Base-by-base conservation (phyloP, 768 basidiomycete species). In the Hypsizygus marmoreus region DNA sequence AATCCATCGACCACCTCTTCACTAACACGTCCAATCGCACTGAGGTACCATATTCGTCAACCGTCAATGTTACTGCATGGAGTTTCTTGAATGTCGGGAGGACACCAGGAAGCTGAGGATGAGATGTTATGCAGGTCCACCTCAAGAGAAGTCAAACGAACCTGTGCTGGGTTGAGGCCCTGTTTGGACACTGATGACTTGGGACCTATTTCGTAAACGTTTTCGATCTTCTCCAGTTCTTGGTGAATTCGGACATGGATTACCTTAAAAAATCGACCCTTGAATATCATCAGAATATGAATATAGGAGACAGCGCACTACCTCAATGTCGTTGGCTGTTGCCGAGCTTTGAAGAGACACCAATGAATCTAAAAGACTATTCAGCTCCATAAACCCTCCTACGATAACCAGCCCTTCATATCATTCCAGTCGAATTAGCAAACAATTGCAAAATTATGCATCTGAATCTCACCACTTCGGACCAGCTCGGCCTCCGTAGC, bases 91-190 rank as follows among this genome's bases (percentile, higher is more conserved):
- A 24, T 10, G 51, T 49, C 2, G 45, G 30, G 10, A 60, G 26
- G 1, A 64, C 58, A 4, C 59, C 61, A 13, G 64, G 64, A n/a
- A 67, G 59, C 65, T 65, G n/a, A n/a, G n/a, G n/a, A n/a, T n/a
- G n/a, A n/a, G n/a, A n/a, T n/a, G n/a, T n/a, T n/a, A n/a, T n/a
- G n/a, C n/a, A n/a, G n/a, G n/a, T n/a, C n/a, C n/a, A n/a, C n/a
- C n/a, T n/a, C n/a, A n/a, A n/a, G n/a, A n/a, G n/a, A n/a, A n/a
- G n/a, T 20, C 29, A 10, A 1, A 10, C 26, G 44, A 22, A 30
- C 51, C 34, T 46, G 47, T 33, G 28, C 37, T 33, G 24, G 46
- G 24, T 6, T 57, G 45, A 22, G 53, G 34, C 24, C 34, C 33
- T 19, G 22, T 37, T 45, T 50, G 10, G 32, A 43, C 43, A 30